Evolutionary conservation across 148 eudicot genomes (phyloP).

Genomic region (Rhododendron mucronatum): DNA sequence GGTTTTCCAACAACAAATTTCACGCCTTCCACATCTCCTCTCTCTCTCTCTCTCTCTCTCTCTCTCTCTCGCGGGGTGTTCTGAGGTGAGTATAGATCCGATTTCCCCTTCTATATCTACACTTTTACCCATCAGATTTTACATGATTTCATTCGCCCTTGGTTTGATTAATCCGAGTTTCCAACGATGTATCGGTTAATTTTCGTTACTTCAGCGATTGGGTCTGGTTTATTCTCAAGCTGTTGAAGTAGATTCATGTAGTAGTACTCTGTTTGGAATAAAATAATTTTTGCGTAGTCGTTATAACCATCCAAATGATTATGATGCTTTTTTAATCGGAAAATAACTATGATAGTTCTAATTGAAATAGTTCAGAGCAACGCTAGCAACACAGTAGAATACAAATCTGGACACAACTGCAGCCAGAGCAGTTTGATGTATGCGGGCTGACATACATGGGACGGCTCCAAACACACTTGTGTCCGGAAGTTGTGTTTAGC

Average conservation of each 20-base stretch:
- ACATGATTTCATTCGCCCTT: neutral
- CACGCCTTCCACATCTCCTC: neutral
- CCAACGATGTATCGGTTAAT: neutral
- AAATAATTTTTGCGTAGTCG: no score
- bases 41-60: constrained; percentile 10
- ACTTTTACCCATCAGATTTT: neutral
- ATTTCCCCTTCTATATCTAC: neutral
- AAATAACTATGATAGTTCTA: neutral
- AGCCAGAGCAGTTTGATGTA: no score
- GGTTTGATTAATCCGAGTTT: neutral
- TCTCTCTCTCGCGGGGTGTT: constrained; percentile 1
- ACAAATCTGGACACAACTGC: no score
- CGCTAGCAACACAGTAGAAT: no score
- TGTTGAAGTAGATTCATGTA: no score
- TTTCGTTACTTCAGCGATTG: neutral
- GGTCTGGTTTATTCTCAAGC: neutral
- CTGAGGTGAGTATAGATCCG: constrained; percentile 6
- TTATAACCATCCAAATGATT: neutral
- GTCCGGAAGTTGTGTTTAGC: no score
- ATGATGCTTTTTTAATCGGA: no score
- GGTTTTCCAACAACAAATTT: neutral
- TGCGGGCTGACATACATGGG: no score
- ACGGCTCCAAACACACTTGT: no score
- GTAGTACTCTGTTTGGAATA: no score
- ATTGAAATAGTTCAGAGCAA: neutral